These are phyloP conservation scores for Candida mesenterica DNA, from an alignment of 1,139 yeast species.

Conservation along the genomic window DNA sequence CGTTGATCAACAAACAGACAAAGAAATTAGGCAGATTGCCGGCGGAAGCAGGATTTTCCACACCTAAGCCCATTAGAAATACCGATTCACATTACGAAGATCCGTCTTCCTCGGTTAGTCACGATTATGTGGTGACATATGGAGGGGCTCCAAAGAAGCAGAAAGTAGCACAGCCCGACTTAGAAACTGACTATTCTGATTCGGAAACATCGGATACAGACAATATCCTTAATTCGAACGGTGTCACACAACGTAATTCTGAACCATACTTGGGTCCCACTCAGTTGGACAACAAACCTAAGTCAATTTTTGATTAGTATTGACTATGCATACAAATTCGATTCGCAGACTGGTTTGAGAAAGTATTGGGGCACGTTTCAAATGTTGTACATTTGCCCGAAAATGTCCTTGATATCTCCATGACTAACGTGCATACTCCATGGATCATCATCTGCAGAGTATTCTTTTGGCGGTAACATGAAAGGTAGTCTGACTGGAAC, in stretches of 20 bases:
- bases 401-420: slow-evolving; percentile 21
- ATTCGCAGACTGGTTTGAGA: neutral
- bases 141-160: slow-evolving; percentile 4
- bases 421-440: slow-evolving; percentile 40
- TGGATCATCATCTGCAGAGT: slow-evolving; percentile 41
- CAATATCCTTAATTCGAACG: too few relatives aligned
- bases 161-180: neutral
- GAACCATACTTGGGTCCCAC: slow-evolving; percentile 34
- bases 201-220: slow-evolving; percentile 1
- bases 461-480: slow-evolving; percentile 46
- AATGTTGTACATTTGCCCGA: slow-evolving; percentile 20
- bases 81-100: neutral
- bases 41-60: neutral
- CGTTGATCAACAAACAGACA: slow-evolving; percentile 1
- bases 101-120: neutral
- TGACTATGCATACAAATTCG: neutral
- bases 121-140: slow-evolving; percentile 5
- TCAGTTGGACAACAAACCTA: slow-evolving; percentile 30
- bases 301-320: slow-evolving; percentile 31
- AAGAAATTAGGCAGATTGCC: slow-evolving; percentile 2
- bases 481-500: slow-evolving; percentile 55
- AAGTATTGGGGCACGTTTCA: neutral
- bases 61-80: neutral
- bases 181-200: slow-evolving; percentile 1
- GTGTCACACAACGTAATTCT: neutral